Conservation (phyloP, 1,284 basidiomycete species). For the Puccinia coronata region DNA sequence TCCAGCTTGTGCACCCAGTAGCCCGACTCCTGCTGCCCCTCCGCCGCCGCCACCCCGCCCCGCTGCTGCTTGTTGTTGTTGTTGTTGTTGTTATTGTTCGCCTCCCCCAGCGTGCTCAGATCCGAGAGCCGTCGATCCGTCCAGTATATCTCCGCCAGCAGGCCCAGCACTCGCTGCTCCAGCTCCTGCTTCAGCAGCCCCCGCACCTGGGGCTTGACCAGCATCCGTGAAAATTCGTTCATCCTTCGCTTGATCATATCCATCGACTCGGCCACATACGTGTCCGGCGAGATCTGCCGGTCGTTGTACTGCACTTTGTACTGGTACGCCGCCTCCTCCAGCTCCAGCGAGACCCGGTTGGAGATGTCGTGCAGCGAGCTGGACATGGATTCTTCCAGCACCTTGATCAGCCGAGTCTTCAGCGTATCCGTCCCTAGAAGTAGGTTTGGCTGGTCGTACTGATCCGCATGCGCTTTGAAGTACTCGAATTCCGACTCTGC, state of each 20-base stretch:
- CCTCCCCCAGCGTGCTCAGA: conserved; percentile 72
- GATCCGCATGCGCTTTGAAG: conserved; percentile 72
- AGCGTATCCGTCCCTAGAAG: conserved; percentile 90
- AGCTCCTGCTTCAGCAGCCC: conserved; percentile 84
- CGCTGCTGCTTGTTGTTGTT: too few relatives aligned
- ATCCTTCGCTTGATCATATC: conserved; percentile 88
- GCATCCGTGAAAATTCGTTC: conserved; percentile 79
- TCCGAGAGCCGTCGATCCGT: conserved; percentile 80
- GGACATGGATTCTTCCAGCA: conserved; percentile 95
- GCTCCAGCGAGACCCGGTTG: conserved; percentile 92
- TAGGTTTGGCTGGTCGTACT: conserved; percentile 67
- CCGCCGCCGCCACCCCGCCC: too few relatives aligned
- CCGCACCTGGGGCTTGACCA: conserved; percentile 85
- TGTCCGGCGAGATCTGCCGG: conserved; percentile 87
- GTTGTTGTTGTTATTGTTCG: too few relatives aligned
- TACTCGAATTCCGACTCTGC: conserved; percentile 73
- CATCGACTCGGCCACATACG: conserved; percentile 95
- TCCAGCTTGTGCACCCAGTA: conserved; percentile 97
- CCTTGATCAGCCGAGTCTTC: conserved; percentile 86
- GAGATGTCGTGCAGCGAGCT: conserved; percentile 91
- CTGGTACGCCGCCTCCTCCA: conserved; percentile 95
- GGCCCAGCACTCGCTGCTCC: conserved; percentile 94
- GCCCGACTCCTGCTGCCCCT: conserved; percentile 70
- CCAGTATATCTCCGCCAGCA: conserved; percentile 97
- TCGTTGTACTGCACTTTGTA: conserved; percentile 99